A percentile compares a stretch with the other conserved stretches of the same genome.
phyloP scores from a whole-genome alignment of 441 rosid species.

The Gossypium schwendimanii region DNA sequence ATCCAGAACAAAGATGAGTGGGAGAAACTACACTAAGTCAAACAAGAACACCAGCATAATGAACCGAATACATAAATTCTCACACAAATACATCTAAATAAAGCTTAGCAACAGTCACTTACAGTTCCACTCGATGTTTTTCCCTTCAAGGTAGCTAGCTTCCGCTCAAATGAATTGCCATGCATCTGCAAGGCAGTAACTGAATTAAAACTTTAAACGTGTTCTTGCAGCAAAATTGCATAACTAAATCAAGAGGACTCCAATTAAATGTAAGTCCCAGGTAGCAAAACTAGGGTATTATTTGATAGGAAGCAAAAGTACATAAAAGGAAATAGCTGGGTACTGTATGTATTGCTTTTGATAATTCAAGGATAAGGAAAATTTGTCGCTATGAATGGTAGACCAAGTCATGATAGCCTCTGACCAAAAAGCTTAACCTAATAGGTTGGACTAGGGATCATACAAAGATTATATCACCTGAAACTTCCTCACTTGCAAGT shows the following conservation, averaged over 20 bases:
- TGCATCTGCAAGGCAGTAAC: constrained; percentile 48
- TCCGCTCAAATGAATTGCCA: constrained; percentile 89
- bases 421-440: neutral
- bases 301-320: neutral
- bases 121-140: constrained; percentile 50
- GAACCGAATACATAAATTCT: neutral
- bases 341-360: neutral
- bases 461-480: neutral
- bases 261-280: neutral
- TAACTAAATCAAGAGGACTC: neutral
- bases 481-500: constrained; percentile 1
- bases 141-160: constrained; percentile 69
- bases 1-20: neutral
- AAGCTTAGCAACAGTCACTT: constrained; percentile 22
- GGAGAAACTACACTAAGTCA: neutral
- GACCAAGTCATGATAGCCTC: neutral
- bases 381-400: neutral
- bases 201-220: neutral
- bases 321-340: neutral
- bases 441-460: neutral
- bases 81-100: neutral
- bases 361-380: neutral
- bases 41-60: neutral
- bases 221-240: neutral
- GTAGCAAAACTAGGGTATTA: neutral